These are phyloP conservation scores for Zasmidium cellare DNA, from an alignment of 2,329 filamentous ascomycete genomes.

Conservation along the genomic window DNA sequence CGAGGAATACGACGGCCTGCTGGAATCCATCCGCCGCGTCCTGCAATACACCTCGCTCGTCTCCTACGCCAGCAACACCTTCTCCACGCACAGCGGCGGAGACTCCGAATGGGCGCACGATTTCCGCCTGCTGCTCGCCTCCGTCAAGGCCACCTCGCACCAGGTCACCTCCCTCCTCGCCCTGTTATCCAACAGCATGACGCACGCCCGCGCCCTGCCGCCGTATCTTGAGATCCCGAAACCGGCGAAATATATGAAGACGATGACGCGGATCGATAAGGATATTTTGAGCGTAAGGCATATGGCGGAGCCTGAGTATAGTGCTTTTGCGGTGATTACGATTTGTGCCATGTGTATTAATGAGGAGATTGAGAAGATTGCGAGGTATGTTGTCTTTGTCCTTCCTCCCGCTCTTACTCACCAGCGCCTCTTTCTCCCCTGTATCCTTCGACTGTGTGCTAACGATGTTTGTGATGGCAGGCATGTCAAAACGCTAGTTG, in stretches of 20 bases:
- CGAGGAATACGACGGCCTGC: slow-evolving; percentile 62
- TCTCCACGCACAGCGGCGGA: slow-evolving; percentile 33
- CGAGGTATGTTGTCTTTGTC: slow-evolving; percentile 34
- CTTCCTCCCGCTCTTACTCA: too few relatives aligned
- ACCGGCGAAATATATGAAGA: slow-evolving; percentile 59
- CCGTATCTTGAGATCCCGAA: slow-evolving; percentile 67
- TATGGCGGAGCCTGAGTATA: slow-evolving; percentile 63
- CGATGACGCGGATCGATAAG: slow-evolving; percentile 58
- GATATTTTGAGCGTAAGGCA: slow-evolving; percentile 64
- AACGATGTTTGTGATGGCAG: slow-evolving; percentile 60
- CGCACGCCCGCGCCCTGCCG: slow-evolving; percentile 66
- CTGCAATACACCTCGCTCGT: slow-evolving; percentile 67
- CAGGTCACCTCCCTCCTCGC: slow-evolving; percentile 68
- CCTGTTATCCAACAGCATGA: slow-evolving; percentile 66
- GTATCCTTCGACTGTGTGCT: too few relatives aligned
- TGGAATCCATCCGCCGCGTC: slow-evolving; percentile 60
- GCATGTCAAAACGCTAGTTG: slow-evolving; percentile 64
- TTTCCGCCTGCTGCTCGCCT: slow-evolving; percentile 58
- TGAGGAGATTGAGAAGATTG: slow-evolving; percentile 65
- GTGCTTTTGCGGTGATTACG: slow-evolving; percentile 72
- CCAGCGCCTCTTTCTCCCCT: too few relatives aligned
- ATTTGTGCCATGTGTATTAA: slow-evolving; percentile 68
- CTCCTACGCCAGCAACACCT: slow-evolving; percentile 62
- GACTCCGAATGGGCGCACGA: slow-evolving; percentile 60
- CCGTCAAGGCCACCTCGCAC: slow-evolving; percentile 62